A percentile compares a stretch with the other conserved stretches of the same genome.
phyloP scores from a whole-genome alignment of 2,329 filamentous ascomycete genomes.

The Fusarium pilosicola region DNA sequence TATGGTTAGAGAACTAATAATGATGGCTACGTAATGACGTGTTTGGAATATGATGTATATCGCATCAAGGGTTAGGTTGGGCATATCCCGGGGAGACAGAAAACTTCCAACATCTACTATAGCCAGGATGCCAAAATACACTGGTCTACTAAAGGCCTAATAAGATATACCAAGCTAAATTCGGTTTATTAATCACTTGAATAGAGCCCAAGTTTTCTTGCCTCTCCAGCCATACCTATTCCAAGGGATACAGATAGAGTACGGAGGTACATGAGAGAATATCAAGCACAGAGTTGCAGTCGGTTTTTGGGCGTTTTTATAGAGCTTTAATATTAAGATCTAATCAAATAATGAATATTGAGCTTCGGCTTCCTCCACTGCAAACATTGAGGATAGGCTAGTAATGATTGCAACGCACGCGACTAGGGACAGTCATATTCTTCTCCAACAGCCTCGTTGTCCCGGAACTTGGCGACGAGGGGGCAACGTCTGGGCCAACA shows the following conservation, averaged over 20 bases:
- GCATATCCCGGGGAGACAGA: not conserved
- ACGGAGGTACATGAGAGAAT: not conserved
- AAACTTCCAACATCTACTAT: not conserved
- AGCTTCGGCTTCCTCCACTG: not conserved
- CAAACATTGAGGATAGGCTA: not conserved
- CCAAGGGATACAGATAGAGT: constrained; percentile 13
- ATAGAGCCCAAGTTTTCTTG: not conserved
- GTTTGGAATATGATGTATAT: constrained; percentile 13
- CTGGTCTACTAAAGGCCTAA: not conserved
- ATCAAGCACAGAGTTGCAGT: constrained; percentile 3
- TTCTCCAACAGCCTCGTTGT: not conserved
- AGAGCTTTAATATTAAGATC: not conserved
- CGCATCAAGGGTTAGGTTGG: not conserved
- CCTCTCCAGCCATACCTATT: not conserved
- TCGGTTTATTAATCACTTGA: not conserved
- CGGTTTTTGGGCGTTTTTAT: not conserved
- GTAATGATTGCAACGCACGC: not conserved
- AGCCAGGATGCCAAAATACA: not conserved
- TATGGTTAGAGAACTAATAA: constrained; percentile 34
- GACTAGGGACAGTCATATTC: not conserved
- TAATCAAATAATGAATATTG: not conserved
- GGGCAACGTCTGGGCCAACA: not conserved
- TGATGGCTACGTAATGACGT: constrained; percentile 34
- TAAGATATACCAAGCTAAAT: not conserved
- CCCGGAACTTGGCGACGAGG: not conserved